Conservation (phyloP, 345 rosid genomes). For the Murraya koenigii region DNA sequence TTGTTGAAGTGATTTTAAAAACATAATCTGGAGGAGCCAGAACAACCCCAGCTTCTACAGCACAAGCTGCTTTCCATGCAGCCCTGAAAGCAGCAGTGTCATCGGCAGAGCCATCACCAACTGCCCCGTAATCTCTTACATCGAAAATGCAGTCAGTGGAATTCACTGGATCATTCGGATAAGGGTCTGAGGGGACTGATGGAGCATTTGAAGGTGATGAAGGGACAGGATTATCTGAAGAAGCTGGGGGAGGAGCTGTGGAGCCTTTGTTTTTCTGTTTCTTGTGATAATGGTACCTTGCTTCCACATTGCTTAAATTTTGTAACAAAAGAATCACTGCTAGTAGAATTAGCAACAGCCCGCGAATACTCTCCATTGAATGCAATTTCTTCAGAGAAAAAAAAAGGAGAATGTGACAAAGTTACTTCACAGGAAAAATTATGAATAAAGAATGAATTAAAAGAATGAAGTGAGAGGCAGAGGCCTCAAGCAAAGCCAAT, state of each 20-base stretch:
- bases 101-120: conserved; percentile 76
- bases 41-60: conserved; percentile 56
- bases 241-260: conserved; percentile 21
- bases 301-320: conserved; percentile 46
- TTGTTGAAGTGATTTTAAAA: conserved; percentile 80
- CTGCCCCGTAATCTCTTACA: conserved; percentile 74
- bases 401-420: not conserved
- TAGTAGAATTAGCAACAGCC: conserved; percentile 21
- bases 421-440: conserved; percentile 1
- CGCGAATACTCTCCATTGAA: conserved; percentile 31
- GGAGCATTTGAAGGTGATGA: conserved; percentile 29
- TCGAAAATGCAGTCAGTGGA: conserved; percentile 45
- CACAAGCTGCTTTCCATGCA: conserved; percentile 96
- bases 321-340: conserved; percentile 19
- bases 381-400: not conserved
- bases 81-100: conserved; percentile 73
- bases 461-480: not conserved
- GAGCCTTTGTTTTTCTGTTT: conserved; percentile 25
- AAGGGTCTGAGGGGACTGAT: conserved; percentile 59
- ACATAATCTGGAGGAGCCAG: conserved; percentile 62
- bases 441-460: not conserved
- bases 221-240: conserved; percentile 24
- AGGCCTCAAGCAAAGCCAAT: not conserved
- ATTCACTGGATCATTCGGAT: conserved; percentile 43
- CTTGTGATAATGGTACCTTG: conserved; percentile 74